Evolutionary conservation across 192 early-diverging fungal genomes (phyloP).

Genomic region (Podila verticillata): DNA sequence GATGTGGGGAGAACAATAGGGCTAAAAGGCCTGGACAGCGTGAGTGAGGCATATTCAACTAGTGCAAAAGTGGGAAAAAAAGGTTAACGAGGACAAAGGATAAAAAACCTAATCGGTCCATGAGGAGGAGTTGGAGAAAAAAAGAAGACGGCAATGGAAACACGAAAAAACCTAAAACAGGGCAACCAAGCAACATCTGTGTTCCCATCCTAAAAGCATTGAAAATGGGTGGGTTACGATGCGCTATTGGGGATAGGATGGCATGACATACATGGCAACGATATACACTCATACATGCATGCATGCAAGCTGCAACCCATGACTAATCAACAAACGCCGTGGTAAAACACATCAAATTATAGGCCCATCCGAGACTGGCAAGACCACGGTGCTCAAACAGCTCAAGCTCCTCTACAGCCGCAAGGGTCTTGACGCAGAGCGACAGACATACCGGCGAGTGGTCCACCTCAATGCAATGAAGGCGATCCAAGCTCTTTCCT

Average conservation of each 20-base stretch:
- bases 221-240: background rate
- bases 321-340: background rate
- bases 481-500: conserved; percentile 45
- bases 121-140: too few relatives aligned
- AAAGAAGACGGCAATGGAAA: too few relatives aligned
- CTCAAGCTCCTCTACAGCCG: conserved; percentile 29
- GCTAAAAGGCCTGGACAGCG: background rate
- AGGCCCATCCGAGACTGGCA: conserved; percentile 69
- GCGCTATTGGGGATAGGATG: too few relatives aligned
- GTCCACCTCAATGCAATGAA: conserved; percentile 49
- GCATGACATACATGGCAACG: too few relatives aligned
- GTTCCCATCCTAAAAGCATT: background rate
- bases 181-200: too few relatives aligned
- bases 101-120: background rate
- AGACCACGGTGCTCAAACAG: conserved; percentile 59
- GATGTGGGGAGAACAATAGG: too few relatives aligned
- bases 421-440: conserved; percentile 46
- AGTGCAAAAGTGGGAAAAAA: background rate
- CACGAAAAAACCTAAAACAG: too few relatives aligned
- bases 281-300: background rate
- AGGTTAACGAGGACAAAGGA: background rate
- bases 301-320: background rate
- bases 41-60: background rate
- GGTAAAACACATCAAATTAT: background rate
- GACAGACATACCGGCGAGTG: conserved; percentile 40